Percentiles rank a stretch among this genome's conserved stretches.
phyloP scores from a whole-genome alignment of 2,329 filamentous ascomycete genomes.

The Verticillium tricorpus region DNA sequence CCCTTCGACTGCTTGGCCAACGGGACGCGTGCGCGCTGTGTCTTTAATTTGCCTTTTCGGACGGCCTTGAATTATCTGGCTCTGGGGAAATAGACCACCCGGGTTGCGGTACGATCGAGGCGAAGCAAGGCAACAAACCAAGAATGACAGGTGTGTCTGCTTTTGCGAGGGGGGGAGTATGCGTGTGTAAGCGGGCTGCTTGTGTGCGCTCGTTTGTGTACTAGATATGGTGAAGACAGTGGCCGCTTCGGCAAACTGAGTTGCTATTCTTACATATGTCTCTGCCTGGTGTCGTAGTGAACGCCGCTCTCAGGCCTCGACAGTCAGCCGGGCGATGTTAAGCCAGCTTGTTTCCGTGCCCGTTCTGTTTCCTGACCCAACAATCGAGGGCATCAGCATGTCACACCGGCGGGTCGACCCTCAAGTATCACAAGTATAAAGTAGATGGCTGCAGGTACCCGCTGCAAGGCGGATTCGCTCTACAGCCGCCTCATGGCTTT shows the following conservation, averaged over 20 bases:
- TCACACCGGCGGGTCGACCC: too few relatives aligned
- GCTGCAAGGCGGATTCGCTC: too few relatives aligned
- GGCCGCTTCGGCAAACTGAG: neutral
- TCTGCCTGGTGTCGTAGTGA: neutral
- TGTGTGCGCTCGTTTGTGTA: slow-evolving; percentile 1
- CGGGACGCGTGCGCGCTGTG: neutral
- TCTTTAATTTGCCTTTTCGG: neutral
- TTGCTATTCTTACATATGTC: neutral
- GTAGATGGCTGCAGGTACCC: too few relatives aligned
- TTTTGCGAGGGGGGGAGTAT: neutral
- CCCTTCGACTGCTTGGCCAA: neutral
- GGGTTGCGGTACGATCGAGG: neutral
- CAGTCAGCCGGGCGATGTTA: too few relatives aligned
- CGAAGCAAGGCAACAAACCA: neutral
- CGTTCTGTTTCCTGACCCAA: too few relatives aligned
- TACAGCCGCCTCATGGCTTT: too few relatives aligned
- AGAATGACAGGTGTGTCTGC: neutral
- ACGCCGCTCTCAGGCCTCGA: too few relatives aligned
- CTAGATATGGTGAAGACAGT: neutral
- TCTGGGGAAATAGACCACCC: neutral
- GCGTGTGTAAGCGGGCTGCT: neutral
- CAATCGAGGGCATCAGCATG: too few relatives aligned
- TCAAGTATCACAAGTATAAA: too few relatives aligned
- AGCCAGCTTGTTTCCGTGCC: too few relatives aligned
- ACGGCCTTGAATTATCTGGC: neutral